Evolutionary conservation across 441 rosid genomes (phyloP).

Genomic region (Populus hybrid): DNA sequence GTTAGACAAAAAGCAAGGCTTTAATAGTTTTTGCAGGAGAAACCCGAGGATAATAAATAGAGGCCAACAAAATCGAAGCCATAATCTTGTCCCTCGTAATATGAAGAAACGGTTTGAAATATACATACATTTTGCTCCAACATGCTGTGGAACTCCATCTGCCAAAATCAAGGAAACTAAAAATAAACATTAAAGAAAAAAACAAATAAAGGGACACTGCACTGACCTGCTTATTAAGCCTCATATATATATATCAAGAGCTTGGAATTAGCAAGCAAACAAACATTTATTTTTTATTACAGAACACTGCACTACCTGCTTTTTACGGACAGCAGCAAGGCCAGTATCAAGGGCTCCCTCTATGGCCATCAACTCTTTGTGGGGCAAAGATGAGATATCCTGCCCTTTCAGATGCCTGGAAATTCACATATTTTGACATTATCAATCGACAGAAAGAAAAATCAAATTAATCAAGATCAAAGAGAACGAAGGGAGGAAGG

Average conservation of each 20-base stretch:
- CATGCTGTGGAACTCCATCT: slow-evolving; percentile 47
- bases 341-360: slow-evolving; percentile 74
- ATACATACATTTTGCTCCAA: slow-evolving; percentile 56
- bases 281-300: not conserved
- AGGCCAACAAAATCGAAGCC: not conserved
- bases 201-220: not conserved
- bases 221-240: not conserved
- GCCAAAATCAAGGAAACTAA: slow-evolving; percentile 11
- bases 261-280: not conserved
- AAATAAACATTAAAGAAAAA: not conserved
- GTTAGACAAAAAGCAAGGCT: not conserved
- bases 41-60: not conserved
- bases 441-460: not conserved
- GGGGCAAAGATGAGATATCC: slow-evolving; percentile 64
- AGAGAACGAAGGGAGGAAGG: not conserved
- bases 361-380: slow-evolving; percentile 52
- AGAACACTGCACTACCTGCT: slow-evolving; percentile 37
- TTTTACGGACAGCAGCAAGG: slow-evolving; percentile 47
- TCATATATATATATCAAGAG: not conserved
- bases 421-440: not conserved
- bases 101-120: not conserved
- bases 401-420: slow-evolving; percentile 80
- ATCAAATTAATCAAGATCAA: not conserved
- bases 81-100: not conserved
- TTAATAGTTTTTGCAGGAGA: not conserved